Evolutionary conservation across 306 rosid genomes (phyloP).

Genomic region (Amphicarpaea edgeworthii): DNA sequence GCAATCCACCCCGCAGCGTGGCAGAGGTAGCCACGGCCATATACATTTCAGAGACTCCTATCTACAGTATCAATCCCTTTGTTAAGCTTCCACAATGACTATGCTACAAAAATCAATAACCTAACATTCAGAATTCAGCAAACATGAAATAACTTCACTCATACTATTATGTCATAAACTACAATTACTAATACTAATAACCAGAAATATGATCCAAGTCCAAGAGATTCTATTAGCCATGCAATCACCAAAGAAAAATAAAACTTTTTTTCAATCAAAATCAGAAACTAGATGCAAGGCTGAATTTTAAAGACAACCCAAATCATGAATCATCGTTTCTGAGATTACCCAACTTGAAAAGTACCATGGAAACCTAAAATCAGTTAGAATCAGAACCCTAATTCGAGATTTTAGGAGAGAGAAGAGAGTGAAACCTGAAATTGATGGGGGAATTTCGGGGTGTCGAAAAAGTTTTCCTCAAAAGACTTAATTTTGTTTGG

Average conservation of each 20-base stretch:
- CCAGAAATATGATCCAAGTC: slow-evolving; percentile 18
- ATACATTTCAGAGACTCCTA: slow-evolving; percentile 67
- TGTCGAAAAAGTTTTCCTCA: background rate
- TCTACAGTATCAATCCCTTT: slow-evolving; percentile 43
- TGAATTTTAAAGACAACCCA: slow-evolving; percentile 24
- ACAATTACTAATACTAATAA: slow-evolving; percentile 15
- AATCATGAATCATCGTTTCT: slow-evolving; percentile 27
- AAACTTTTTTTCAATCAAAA: slow-evolving; percentile 19
- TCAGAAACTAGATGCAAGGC: background rate
- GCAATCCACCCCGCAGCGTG: slow-evolving; percentile 67
- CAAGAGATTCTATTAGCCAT: slow-evolving; percentile 3
- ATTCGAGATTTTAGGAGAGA: slow-evolving; percentile 25
- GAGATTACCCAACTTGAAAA: slow-evolving; percentile 12
- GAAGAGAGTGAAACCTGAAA: slow-evolving; percentile 26
- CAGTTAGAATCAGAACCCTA: slow-evolving; percentile 35
- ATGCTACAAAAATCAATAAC: slow-evolving; percentile 35
- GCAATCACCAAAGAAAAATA: slow-evolving; percentile 13
- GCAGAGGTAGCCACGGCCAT: slow-evolving; percentile 71
- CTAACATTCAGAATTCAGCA: slow-evolving; percentile 43
- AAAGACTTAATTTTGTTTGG: background rate
- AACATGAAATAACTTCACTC: background rate
- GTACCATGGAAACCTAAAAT: background rate
- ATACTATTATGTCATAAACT: background rate
- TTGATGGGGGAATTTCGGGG: slow-evolving; percentile 10
- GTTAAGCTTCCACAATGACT: slow-evolving; percentile 38